These are phyloP conservation scores for Termitomyces sp. DNA, from an alignment of 768 basidiomycete genomes.

Conservation along the genomic window DNA sequence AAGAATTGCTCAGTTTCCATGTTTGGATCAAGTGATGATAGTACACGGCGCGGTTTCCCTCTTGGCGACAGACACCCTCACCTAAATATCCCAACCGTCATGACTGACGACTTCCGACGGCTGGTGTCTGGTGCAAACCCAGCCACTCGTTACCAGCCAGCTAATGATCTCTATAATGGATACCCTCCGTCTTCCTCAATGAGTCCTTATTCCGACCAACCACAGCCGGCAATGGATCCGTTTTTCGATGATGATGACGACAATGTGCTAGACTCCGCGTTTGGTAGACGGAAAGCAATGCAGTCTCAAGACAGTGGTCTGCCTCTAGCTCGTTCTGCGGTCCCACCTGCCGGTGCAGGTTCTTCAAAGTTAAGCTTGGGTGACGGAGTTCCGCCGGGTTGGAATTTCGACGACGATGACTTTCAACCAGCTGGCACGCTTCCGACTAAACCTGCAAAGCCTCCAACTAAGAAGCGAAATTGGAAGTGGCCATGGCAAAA, in stretches of 20 bases:
- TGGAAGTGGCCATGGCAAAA: constrained; percentile 89
- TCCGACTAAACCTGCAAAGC: constrained; percentile 40
- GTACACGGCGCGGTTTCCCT: constrained; percentile 10
- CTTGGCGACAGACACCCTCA: constrained; percentile 8
- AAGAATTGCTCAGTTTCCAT: not conserved
- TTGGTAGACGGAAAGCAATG: constrained; percentile 45
- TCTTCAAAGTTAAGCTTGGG: constrained; percentile 39
- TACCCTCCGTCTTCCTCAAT: constrained; percentile 53
- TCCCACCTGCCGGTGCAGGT: constrained; percentile 54
- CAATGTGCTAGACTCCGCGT: constrained; percentile 62
- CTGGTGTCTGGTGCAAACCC: constrained; percentile 72
- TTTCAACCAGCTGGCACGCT: constrained; percentile 29
- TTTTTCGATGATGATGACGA: constrained; percentile 88
- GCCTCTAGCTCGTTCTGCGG: constrained; percentile 53
- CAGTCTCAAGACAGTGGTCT: constrained; percentile 50
- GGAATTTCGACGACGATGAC: constrained; percentile 71
- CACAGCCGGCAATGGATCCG: constrained; percentile 62
- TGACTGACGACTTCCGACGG: constrained; percentile 70
- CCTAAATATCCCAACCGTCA: constrained; percentile 19
- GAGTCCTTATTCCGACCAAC: constrained; percentile 33
- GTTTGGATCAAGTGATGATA: constrained; percentile 10
- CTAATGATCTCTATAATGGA: constrained; percentile 48
- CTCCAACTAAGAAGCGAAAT: constrained; percentile 33
- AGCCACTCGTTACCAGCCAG: constrained; percentile 47
- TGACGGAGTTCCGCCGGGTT: constrained; percentile 53